Percentiles rank a stretch among this genome's conserved stretches.
Conservation (phyloP, 2,329 filamentous ascomycete genomes). For the Fusarium newnesense region DNA sequence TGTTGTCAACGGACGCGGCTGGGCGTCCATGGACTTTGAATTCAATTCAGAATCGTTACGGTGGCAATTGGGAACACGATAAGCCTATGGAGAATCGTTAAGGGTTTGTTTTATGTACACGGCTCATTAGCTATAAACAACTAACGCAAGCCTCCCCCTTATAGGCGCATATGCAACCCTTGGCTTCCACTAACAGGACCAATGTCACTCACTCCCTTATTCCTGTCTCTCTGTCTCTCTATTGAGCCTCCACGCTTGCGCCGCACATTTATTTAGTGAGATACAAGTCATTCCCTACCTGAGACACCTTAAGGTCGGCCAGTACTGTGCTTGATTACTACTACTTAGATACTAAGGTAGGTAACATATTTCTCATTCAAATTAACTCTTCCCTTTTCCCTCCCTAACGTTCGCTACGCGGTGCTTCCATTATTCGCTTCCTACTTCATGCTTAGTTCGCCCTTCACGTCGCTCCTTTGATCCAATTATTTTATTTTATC, state of each 20-base stretch:
- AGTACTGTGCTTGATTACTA: background rate
- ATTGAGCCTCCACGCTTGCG: conserved; percentile 7
- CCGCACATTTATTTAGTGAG: conserved; percentile 11
- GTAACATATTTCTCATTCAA: background rate
- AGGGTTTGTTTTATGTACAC: background rate
- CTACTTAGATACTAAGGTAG: background rate
- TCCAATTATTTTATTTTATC: background rate
- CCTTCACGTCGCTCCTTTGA: conserved; percentile 18
- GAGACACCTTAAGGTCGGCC: background rate
- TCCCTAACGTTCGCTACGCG: background rate
- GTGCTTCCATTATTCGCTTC: background rate
- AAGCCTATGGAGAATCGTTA: background rate
- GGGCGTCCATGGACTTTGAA: background rate
- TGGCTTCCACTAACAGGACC: background rate
- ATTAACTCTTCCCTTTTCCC: background rate
- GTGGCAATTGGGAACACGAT: background rate
- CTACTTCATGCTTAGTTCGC: background rate
- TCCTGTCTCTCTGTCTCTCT: conserved; percentile 22
- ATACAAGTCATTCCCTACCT: background rate
- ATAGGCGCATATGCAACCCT: background rate
- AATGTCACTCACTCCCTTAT: conserved; percentile 15
- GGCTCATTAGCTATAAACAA: background rate
- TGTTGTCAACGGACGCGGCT: background rate
- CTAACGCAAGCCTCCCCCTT: background rate
- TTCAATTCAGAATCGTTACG: background rate